Evolutionary conservation across 2,329 filamentous ascomycete species (phyloP).

Genomic region (Dothideomycetidae sp.): DNA sequence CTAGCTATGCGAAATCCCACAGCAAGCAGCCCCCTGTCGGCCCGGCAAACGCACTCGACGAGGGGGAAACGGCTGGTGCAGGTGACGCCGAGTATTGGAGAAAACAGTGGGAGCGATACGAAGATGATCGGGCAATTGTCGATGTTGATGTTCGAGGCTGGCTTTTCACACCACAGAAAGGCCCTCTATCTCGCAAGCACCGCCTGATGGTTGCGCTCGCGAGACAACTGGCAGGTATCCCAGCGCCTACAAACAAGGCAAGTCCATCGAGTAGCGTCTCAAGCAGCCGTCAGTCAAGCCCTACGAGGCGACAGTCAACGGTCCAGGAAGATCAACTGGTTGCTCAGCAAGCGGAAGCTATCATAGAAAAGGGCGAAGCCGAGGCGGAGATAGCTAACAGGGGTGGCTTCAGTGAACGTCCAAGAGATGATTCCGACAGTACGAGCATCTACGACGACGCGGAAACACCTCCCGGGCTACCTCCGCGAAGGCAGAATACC

Average conservation of each 20-base stretch:
- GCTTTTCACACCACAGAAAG: conserved; percentile 77
- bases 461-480: background rate
- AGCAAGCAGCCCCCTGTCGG: conserved; percentile 30
- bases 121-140: conserved; percentile 72
- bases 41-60: conserved; percentile 28
- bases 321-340: conserved; percentile 49
- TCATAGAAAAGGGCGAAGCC: conserved; percentile 55
- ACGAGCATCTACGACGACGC: conserved; percentile 22
- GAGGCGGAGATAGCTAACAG: conserved; percentile 57
- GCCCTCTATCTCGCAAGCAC: conserved; percentile 76
- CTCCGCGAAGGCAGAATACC: background rate
- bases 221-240: conserved; percentile 73
- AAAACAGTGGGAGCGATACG: conserved; percentile 61
- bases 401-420: conserved; percentile 59
- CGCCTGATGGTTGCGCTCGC: conserved; percentile 76
- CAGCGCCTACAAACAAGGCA: conserved; percentile 42
- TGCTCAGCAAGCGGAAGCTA: conserved; percentile 58
- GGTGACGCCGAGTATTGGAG: conserved; percentile 62
- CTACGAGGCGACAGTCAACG: conserved; percentile 27
- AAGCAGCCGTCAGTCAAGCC: conserved; percentile 24
- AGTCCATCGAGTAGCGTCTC: conserved; percentile 30
- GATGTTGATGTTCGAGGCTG: conserved; percentile 93
- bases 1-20: conserved; percentile 75
- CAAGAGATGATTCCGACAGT: conserved; percentile 27
- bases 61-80: conserved; percentile 31